Percentiles rank a stretch among this genome's conserved stretches.
Evolutionary conservation across 306 rosid genomes (phyloP).

Genomic region (Lathyrus oleraceus): DNA sequence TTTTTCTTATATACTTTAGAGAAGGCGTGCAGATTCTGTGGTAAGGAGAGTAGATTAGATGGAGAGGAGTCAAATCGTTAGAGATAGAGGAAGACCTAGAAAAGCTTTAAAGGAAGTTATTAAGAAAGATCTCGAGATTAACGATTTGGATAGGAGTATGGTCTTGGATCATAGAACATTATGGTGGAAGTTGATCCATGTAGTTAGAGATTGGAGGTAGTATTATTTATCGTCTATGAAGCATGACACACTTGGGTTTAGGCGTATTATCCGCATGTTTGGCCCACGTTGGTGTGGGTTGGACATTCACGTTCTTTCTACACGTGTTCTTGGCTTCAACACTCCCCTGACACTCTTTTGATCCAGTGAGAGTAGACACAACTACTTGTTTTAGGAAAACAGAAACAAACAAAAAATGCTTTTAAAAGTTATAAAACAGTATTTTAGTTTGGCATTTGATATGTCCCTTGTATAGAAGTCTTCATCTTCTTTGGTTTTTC

Average conservation of each 20-base stretch:
- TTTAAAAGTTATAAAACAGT: not conserved
- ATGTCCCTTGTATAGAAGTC: not conserved
- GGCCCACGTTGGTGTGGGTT: not conserved
- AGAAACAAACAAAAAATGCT: not conserved
- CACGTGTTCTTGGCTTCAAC: not conserved
- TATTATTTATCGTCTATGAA: not conserved
- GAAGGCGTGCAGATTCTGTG: too few relatives aligned
- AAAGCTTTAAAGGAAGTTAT: too few relatives aligned
- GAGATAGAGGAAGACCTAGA: too few relatives aligned
- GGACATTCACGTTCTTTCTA: not conserved
- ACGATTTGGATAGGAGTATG: too few relatives aligned
- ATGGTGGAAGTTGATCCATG: too few relatives aligned
- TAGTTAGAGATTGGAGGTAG: not conserved
- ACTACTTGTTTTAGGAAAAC: not conserved
- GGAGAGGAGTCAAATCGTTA: too few relatives aligned
- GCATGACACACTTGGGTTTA: not conserved
- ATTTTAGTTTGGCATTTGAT: not conserved
- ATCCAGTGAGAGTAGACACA: not conserved
- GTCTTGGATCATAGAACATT: too few relatives aligned
- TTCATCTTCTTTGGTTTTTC: not conserved
- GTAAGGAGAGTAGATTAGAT: too few relatives aligned
- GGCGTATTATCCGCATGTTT: not conserved
- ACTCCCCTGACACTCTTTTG: not conserved
- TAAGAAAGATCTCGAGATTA: too few relatives aligned
- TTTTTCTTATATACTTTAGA: not conserved